These are phyloP conservation scores for Claviceps citrina DNA, from an alignment of 2,329 filamentous ascomycete genomes.

Conservation along the genomic window DNA sequence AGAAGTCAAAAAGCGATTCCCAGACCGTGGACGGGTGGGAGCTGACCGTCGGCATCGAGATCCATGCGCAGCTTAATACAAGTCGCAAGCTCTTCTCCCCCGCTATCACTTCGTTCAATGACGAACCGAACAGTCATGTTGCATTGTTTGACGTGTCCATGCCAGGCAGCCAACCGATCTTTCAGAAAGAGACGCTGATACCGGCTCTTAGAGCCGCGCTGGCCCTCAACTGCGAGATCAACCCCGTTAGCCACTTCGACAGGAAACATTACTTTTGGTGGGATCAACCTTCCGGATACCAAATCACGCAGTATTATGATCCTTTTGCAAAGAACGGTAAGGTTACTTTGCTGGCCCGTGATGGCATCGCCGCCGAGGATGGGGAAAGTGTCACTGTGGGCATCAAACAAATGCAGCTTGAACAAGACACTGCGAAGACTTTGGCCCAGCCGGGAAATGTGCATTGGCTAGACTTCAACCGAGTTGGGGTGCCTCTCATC, in stretches of 20 bases:
- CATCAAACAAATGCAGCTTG: constrained; percentile 90
- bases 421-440: constrained; percentile 96
- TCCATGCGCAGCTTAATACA: constrained; percentile 91
- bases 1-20: constrained; percentile 27
- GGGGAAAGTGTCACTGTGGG: constrained; percentile 56
- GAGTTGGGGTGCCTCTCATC: constrained; percentile 77
- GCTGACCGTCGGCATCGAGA: constrained; percentile 88
- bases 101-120: constrained; percentile 47
- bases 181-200: constrained; percentile 69
- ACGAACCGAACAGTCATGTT: constrained; percentile 70
- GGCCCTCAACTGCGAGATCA: constrained; percentile 65
- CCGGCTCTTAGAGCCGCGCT: constrained; percentile 84
- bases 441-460: constrained; percentile 57
- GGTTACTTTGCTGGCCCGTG: constrained; percentile 55
- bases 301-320: constrained; percentile 91
- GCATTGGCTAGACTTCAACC: constrained; percentile 83
- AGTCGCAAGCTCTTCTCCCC: constrained; percentile 76
- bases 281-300: constrained; percentile 91
- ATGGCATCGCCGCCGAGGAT: constrained; percentile 65
- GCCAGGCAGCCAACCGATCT: constrained; percentile 74
- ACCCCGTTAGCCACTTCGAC: constrained; percentile 70
- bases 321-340: constrained; percentile 55
- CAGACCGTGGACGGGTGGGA: constrained; percentile 62
- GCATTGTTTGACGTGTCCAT: constrained; percentile 78
- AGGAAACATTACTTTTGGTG: constrained; percentile 98